Evolutionary conservation across 305 asterid genomes (phyloP), one percentile per base, ranked within the genome.

Genomic region (Fraxinus ornus): DNA sequence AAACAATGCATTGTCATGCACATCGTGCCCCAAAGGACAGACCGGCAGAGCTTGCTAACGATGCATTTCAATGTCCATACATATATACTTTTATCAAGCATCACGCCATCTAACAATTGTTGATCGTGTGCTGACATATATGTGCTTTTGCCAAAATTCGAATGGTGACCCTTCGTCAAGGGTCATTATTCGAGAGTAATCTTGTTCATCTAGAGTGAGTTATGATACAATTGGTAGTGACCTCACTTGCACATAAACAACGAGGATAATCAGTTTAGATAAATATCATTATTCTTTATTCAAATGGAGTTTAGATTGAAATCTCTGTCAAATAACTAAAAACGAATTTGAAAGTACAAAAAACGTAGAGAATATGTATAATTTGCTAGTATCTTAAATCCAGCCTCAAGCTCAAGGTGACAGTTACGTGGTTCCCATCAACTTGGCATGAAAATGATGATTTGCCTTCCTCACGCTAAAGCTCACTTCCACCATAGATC

Each of bases 401-500:
- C 9, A 26, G 5, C 32, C 72, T 24, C 30, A 24, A 66, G 28
- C 6, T 24, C 15, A 8, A 10, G 35, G 5, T 21, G 33, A 64
- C 35, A 26, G 74, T 66, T 66, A 66, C 7, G 26, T 66, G 36
- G 36, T 60, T 33, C 74, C 39, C 62, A 66, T 78, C 55, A 22
- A 37, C 17, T 21, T 78, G 77, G 82, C 82, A 79, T 79, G 66
- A 79, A 79, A 79, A 79, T 39, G 66, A 68, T 39, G 66, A 28
- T 26, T 66, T 68, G 8, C 74, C 74, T 5, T 64, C 76, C 44
- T 79, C 76, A 79, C 72, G 76, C 76, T 64, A 62, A 60, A 78
- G 52, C 36, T 66, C 74, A 66, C 36, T 66, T 24, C 74, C 74
- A 66, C 74, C 74, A 60, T 60, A 10, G 74, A 66, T 26, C 35